Conservation (phyloP, 768 basidiomycete genomes). For the Trametopsis cervina region DNA sequence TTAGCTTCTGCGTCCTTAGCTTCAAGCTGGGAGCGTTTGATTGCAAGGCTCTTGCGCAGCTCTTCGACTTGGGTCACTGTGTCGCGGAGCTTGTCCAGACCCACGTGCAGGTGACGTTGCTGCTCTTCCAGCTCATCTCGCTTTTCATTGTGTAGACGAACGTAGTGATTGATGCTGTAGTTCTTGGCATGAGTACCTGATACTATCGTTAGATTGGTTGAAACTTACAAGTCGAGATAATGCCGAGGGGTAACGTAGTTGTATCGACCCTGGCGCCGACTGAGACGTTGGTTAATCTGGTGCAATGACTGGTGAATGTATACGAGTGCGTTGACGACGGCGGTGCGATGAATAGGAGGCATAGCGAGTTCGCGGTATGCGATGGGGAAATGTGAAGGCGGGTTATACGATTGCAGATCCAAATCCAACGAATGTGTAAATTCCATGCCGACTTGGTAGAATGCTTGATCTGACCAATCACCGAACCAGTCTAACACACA, state of each 20-base stretch:
- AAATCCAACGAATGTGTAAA: constrained; percentile 93
- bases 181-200: constrained; percentile 5
- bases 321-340: constrained; percentile 90
- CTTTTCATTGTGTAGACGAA: constrained; percentile 91
- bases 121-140: constrained; percentile 97
- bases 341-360: constrained; percentile 86
- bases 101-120: constrained; percentile 96
- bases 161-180: constrained; percentile 91
- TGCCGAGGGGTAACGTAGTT: constrained; percentile 97
- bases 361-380: constrained; percentile 77
- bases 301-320: constrained; percentile 87
- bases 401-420: constrained; percentile 74
- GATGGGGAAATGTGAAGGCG: constrained; percentile 81
- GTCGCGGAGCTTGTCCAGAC: constrained; percentile 91
- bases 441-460: constrained; percentile 97
- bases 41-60: constrained; percentile 88
- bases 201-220: background rate
- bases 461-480: constrained; percentile 98
- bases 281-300: constrained; percentile 82
- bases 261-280: constrained; percentile 89
- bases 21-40: constrained; percentile 87
- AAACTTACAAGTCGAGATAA: constrained; percentile 93
- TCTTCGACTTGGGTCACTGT: constrained; percentile 98
- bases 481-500: constrained; percentile 99
- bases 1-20: constrained; percentile 95